Percentiles rank a stretch among this genome's conserved stretches.
Evolutionary conservation across 2,329 filamentous ascomycete genomes (phyloP).

Genomic region (Dothideomycetes sp.): DNA sequence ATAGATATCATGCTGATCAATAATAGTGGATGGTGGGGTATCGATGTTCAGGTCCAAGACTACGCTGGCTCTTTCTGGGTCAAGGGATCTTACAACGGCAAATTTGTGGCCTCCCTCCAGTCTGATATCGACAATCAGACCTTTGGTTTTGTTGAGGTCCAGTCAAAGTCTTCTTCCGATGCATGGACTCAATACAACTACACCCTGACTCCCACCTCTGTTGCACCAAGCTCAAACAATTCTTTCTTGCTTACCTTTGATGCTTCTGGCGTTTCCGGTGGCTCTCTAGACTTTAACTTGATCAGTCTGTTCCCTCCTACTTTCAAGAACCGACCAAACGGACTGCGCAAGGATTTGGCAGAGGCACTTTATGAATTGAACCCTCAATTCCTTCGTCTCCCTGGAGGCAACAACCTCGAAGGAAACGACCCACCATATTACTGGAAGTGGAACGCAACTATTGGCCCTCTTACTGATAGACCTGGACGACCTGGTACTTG

Average conservation of each 20-base stretch:
- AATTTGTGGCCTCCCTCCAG: constrained; percentile 21
- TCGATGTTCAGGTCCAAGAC: constrained; percentile 20
- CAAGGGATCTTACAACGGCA: constrained; percentile 23
- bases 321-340: constrained; percentile 49
- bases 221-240: constrained; percentile 22
- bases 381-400: constrained; percentile 52
- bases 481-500: constrained; percentile 49
- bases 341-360: constrained; percentile 47
- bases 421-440: constrained; percentile 34
- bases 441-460: constrained; percentile 43
- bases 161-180: constrained; percentile 1
- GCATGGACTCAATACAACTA: constrained; percentile 21
- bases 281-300: constrained; percentile 47
- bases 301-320: constrained; percentile 54
- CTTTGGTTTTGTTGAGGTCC: constrained; percentile 12
- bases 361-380: constrained; percentile 45
- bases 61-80: constrained; percentile 30
- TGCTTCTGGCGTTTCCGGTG: constrained; percentile 30
- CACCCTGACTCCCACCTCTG: constrained; percentile 22
- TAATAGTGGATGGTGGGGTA: constrained; percentile 24
- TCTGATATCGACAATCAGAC: constrained; percentile 16
- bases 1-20: neutral
- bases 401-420: constrained; percentile 51
- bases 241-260: constrained; percentile 49
- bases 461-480: constrained; percentile 44